phyloP scores from a whole-genome alignment of 1,284 basidiomycete species.

The Fistulinella cinereoalba region DNA sequence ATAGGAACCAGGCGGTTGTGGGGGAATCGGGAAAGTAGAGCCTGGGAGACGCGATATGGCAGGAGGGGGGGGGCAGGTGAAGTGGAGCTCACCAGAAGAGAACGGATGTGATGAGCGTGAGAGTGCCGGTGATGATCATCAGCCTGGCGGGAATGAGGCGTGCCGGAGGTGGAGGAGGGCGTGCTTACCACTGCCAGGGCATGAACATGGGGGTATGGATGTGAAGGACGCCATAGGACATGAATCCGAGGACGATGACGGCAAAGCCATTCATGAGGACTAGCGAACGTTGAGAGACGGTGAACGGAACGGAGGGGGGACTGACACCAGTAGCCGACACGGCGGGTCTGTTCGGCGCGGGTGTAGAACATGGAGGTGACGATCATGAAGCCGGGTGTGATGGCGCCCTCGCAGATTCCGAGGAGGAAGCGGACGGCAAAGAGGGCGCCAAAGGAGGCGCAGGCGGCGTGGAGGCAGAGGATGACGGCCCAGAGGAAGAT shows the following conservation, averaged over 20 bases:
- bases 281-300: constrained; percentile 23
- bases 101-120: constrained; percentile 60
- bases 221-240: constrained; percentile 51
- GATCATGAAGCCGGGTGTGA: constrained; percentile 81
- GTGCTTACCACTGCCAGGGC: constrained; percentile 53
- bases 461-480: constrained; percentile 52
- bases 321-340: constrained; percentile 77
- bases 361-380: constrained; percentile 74
- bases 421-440: constrained; percentile 51
- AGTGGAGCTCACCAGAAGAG: constrained; percentile 47
- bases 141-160: constrained; percentile 39
- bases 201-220: constrained; percentile 42
- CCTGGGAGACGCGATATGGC: constrained; percentile 34
- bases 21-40: constrained; percentile 77
- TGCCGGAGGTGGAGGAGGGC: neutral
- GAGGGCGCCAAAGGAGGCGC: constrained; percentile 52
- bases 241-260: constrained; percentile 64
- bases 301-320: constrained; percentile 9
- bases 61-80: neutral
- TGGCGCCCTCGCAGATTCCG: constrained; percentile 63
- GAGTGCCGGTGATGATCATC: constrained; percentile 57
- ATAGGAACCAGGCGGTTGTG: constrained; percentile 67
- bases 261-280: constrained; percentile 64
- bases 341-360: constrained; percentile 66
- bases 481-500: constrained; percentile 51